These are phyloP conservation scores for Salvia hispanica DNA, from an alignment of 257 asterid species.

Conservation along the genomic window DNA sequence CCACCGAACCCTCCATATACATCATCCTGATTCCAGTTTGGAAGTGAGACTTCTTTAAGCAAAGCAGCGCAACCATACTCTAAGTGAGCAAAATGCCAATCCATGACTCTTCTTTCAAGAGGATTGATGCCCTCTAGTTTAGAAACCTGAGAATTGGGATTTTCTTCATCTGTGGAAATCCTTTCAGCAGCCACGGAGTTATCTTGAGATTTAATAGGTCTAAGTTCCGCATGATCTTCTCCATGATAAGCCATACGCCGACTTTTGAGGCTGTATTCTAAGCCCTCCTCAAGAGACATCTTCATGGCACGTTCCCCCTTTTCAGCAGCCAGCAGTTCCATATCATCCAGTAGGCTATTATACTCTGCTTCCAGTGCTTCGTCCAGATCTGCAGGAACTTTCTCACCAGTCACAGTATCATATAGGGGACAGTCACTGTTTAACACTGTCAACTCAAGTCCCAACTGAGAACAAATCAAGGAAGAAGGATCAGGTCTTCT, in stretches of 20 bases:
- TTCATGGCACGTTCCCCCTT: conserved; percentile 81
- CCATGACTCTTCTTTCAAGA: conserved; percentile 97
- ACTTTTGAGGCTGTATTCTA: conserved; percentile 76
- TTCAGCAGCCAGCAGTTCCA: conserved; percentile 84
- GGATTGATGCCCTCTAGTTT: conserved; percentile 65
- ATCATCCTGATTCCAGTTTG: conserved; percentile 98
- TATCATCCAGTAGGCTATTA: conserved; percentile 92
- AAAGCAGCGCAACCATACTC: conserved; percentile 98
- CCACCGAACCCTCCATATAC: conserved; percentile 98
- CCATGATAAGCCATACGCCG: conserved; percentile 49
- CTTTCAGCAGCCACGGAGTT: conserved; percentile 37
- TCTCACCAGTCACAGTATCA: conserved; percentile 79
- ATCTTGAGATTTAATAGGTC: conserved; percentile 39
- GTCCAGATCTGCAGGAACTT: conserved; percentile 84
- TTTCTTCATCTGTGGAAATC: conserved; percentile 37
- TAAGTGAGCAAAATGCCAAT: conserved; percentile 99
- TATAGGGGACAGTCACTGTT: conserved; percentile 97
- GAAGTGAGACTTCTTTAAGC: conserved; percentile 93
- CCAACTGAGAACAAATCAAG: conserved; percentile 91
- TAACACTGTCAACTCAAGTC: conserved; percentile 88
- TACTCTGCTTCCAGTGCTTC: conserved; percentile 91
- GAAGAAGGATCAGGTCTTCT: conserved; percentile 99
- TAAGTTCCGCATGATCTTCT: conserved; percentile 34
- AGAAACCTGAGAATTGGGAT: conserved; percentile 34
- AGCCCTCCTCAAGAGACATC: conserved; percentile 96